Conservation (phyloP, 106 monocot species). For the Iris macrosiphon region DNA sequence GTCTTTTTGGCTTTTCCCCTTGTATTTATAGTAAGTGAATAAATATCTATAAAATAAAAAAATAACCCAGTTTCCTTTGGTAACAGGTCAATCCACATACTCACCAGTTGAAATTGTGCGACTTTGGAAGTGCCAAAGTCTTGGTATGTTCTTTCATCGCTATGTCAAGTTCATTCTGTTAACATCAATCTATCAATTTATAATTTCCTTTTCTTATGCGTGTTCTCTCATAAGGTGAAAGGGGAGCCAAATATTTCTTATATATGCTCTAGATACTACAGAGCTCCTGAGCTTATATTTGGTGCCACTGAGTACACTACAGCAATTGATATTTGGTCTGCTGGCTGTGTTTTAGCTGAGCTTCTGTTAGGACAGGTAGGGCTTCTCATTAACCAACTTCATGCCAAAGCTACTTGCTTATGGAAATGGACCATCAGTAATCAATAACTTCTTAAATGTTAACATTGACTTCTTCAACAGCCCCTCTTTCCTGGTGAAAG, state of each 20-base stretch:
- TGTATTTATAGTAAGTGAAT: too few relatives aligned
- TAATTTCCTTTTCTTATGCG: not conserved
- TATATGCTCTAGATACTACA: conserved; percentile 23
- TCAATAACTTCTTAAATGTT: not conserved
- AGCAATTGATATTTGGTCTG: conserved; percentile 31
- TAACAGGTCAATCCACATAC: conserved; percentile 69
- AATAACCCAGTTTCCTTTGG: not conserved
- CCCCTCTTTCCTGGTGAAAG: conserved; percentile 35
- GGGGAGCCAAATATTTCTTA: conserved; percentile 23
- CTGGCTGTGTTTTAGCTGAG: conserved; percentile 32
- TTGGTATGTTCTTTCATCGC: conserved; percentile 28
- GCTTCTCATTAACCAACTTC: too few relatives aligned
- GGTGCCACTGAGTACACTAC: conserved; percentile 20
- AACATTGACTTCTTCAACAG: not conserved
- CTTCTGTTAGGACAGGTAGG: conserved; percentile 29
- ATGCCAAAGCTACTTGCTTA: too few relatives aligned
- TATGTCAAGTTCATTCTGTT: too few relatives aligned
- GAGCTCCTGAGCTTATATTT: conserved; percentile 34
- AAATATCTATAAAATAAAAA: too few relatives aligned
- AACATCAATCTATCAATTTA: too few relatives aligned
- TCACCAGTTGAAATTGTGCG: conserved; percentile 56
- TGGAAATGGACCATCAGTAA: not conserved
- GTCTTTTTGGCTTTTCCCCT: too few relatives aligned
- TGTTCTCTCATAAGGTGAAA: conserved; percentile 15
- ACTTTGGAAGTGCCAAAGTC: conserved; percentile 77